These are phyloP conservation scores for Neurospora pannonica DNA, from an alignment of 495 filamentous ascomycete species.

Conservation along the genomic window DNA sequence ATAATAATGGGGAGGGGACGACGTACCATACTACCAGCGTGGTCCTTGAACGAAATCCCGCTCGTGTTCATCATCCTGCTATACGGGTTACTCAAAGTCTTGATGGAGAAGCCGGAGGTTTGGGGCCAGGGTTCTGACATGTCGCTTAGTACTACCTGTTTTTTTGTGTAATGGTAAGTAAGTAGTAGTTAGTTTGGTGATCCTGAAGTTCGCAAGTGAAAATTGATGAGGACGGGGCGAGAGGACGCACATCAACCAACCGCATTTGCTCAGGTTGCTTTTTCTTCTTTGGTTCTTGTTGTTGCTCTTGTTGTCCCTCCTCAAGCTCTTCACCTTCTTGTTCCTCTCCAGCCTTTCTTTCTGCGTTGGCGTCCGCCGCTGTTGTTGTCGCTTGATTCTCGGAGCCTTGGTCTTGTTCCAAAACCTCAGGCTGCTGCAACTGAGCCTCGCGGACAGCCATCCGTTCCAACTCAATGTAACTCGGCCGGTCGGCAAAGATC, in stretches of 20 bases:
- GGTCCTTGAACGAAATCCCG: slow-evolving; percentile 75
- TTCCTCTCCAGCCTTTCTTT: background rate
- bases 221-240: too few species aligned
- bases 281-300: slow-evolving; percentile 12
- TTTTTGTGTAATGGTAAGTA: background rate
- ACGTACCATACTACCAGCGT: slow-evolving; percentile 91
- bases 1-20: too few species aligned
- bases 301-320: slow-evolving; percentile 10
- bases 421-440: background rate
- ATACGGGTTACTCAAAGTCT: slow-evolving; percentile 86
- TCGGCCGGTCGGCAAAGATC: slow-evolving; percentile 26
- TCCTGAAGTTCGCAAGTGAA: too few species aligned
- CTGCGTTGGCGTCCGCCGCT: background rate
- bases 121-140: slow-evolving; percentile 95
- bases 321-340: background rate
- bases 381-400: background rate
- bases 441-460: slow-evolving; percentile 22
- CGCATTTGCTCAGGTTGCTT: slow-evolving; percentile 10
- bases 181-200: background rate
- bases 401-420: background rate
- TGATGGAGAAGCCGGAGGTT: slow-evolving; percentile 66
- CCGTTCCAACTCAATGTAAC: slow-evolving; percentile 47
- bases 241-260: slow-evolving; percentile 64
- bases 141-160: slow-evolving; percentile 77
- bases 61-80: slow-evolving; percentile 98